phyloP scores from a whole-genome alignment of 306 rosid genomes.

The Cucurbita pepo region DNA sequence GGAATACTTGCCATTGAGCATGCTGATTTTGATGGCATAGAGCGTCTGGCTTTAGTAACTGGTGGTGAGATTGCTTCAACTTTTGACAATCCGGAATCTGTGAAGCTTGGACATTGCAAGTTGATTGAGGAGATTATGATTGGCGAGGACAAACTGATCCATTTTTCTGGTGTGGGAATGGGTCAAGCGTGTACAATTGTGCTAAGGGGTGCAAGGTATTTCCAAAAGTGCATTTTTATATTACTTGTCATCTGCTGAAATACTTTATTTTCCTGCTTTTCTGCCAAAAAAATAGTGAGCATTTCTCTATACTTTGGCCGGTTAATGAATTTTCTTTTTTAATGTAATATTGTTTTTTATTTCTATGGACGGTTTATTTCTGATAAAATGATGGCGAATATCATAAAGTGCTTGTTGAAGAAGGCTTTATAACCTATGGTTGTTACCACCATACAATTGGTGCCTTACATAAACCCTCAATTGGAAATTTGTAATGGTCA shows the following conservation, averaged over 20 bases:
- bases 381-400: not conserved
- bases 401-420: not conserved
- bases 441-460: not conserved
- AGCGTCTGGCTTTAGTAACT: constrained; percentile 77
- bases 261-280: not conserved
- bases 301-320: not conserved
- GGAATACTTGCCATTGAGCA: constrained; percentile 97
- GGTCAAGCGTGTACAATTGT: constrained; percentile 94
- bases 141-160: constrained; percentile 89
- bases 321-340: too few relatives aligned
- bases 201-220: constrained; percentile 87
- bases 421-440: not conserved
- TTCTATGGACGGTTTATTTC: not conserved
- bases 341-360: not conserved
- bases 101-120: constrained; percentile 80
- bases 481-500: not conserved
- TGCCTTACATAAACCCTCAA: not conserved
- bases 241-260: not conserved
- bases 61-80: constrained; percentile 96
- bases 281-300: not conserved
- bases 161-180: constrained; percentile 88
- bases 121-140: constrained; percentile 94
- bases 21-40: constrained; percentile 97
- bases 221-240: not conserved
- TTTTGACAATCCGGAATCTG: constrained; percentile 92